Evolutionary conservation across 2,329 filamentous ascomycete species (phyloP), one percentile per base, ranked within the genome.

Genomic region (Colletotrichum eleusines): DNA sequence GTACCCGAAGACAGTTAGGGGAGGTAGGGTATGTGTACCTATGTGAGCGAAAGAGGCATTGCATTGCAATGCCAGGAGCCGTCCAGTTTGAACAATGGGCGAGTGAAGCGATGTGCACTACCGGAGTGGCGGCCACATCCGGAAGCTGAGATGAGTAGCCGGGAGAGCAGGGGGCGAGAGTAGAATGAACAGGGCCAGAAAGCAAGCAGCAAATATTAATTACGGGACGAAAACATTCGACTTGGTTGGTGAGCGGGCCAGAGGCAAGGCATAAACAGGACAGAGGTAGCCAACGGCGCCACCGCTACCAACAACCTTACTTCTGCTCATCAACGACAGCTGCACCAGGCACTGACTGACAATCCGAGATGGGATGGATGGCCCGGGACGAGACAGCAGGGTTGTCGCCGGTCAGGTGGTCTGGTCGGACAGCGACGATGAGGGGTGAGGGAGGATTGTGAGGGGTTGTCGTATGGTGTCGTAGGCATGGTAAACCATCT

Each of bases 371-470:
- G 33, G 33, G 33, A 62, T 62, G 55, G 38, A 66, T 70, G 51
- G 60, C 67, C 55, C 28, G 44, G 46, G 31, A 23, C 54, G 53
- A 66, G 48, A 23, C 40, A 60, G n/a, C 68, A 67, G 63, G 64
- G 68, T 60, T 57, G 33, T 44, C n/a, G 57, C 40, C 48, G 55
- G 68, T 71, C 63, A 71, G 68, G 63, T 71, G 68, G 40, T 68
- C 63, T 38, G 51, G 63, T 62, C 62, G 44, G 64, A 48, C 63
- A 57, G 63, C 31, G 55, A 40, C 38, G 35, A 50, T 20, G 42
- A 23, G 48, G 51, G 31, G 26, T 38, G 46, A 46, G 40, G 26
- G 55, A 70, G 23, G 54, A 38, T 44, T 31, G 44, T 62, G 59
- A 62, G 46, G 59, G 59, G 46, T n/a, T 50, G 58, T n/a, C 33